phyloP scores from a whole-genome alignment of 768 basidiomycete genomes.

The Leccinum rimulosum region DNA sequence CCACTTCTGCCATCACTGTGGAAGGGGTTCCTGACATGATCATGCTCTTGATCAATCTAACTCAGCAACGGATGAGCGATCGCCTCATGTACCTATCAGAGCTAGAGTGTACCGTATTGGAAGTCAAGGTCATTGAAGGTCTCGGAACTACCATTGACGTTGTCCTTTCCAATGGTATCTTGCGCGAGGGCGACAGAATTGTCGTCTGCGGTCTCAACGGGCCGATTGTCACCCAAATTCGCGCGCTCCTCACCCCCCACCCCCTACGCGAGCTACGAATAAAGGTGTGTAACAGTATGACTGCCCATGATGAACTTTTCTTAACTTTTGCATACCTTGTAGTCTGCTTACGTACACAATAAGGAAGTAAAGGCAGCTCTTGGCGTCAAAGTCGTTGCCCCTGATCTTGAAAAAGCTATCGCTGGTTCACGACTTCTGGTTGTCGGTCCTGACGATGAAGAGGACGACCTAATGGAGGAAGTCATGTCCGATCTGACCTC shows the following conservation, averaged over 20 bases:
- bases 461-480: conserved; percentile 91
- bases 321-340: conserved; percentile 8
- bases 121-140: conserved; percentile 98
- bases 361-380: conserved; percentile 96
- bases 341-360: conserved; percentile 97
- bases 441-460: conserved; percentile 92
- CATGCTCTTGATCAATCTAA: conserved; percentile 95
- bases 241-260: conserved; percentile 93
- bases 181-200: conserved; percentile 90
- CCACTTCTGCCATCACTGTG: conserved; percentile 96
- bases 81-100: conserved; percentile 97
- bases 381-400: conserved; percentile 92
- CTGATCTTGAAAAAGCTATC: conserved; percentile 96
- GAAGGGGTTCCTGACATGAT: conserved; percentile 99
- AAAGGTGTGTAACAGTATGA: conserved; percentile 60
- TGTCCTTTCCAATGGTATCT: conserved; percentile 89
- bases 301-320: neutral
- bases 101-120: conserved; percentile 95
- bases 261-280: conserved; percentile 93
- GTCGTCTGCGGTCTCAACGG: conserved; percentile 97
- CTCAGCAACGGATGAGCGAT: conserved; percentile 97
- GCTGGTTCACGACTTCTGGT: conserved; percentile 94
- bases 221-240: conserved; percentile 91
- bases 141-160: conserved; percentile 98
- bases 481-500: conserved; percentile 95